phyloP scores from a whole-genome alignment of 768 basidiomycete genomes.

The Termitomyces sp. region DNA sequence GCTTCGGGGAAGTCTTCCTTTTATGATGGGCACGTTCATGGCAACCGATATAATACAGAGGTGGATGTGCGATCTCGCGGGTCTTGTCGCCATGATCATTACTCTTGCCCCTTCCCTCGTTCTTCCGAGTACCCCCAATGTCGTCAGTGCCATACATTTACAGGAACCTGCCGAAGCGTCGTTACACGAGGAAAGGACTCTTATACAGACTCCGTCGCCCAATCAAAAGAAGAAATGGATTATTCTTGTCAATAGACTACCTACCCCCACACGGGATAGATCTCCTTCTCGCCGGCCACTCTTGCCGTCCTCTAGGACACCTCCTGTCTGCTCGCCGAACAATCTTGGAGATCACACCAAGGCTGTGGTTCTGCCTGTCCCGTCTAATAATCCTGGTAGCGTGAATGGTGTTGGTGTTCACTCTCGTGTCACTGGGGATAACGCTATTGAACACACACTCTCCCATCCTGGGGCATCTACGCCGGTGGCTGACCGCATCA shows the following conservation, averaged over 20 bases:
- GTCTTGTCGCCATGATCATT: constrained; percentile 2
- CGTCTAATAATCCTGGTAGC: background rate
- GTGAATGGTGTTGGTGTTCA: background rate
- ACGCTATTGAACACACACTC: background rate
- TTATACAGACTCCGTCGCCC: constrained; percentile 4
- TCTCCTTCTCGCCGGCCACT: background rate
- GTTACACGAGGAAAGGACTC: background rate
- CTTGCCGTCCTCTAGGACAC: background rate
- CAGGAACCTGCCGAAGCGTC: background rate
- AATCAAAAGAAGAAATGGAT: constrained; percentile 5
- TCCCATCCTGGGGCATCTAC: background rate
- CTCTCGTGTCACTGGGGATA: background rate
- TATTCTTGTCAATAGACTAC: background rate
- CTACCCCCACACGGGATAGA: background rate
- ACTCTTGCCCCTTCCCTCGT: constrained; percentile 2
- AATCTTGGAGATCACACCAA: background rate
- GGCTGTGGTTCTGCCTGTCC: background rate
- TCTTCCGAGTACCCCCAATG: background rate
- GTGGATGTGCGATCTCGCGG: constrained; percentile 5
- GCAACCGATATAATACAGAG: background rate
- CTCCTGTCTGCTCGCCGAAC: background rate
- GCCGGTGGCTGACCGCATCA: background rate
- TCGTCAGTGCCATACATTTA: background rate
- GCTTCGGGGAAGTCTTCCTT: constrained; percentile 1
- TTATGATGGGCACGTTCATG: background rate